phyloP scores from a whole-genome alignment of 2,329 filamentous ascomycete species.

The Ceratocystiopsis brevicomis region DNA sequence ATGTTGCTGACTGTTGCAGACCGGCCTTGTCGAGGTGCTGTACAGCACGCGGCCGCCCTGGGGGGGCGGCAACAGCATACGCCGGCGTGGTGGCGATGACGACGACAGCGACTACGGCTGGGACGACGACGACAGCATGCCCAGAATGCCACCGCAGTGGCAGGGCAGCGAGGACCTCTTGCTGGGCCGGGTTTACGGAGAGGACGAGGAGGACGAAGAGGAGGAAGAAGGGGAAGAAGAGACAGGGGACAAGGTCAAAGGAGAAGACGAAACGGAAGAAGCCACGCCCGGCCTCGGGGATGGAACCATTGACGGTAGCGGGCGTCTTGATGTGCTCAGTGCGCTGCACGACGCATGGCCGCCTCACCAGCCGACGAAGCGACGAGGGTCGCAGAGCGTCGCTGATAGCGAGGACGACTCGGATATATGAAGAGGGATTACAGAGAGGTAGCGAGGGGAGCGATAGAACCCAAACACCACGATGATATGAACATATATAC shows the following conservation, averaged over 20 bases:
- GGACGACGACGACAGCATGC: slow-evolving; percentile 39
- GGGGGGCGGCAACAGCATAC: slow-evolving; percentile 21
- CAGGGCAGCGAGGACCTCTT: slow-evolving; percentile 48
- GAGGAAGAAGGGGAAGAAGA: neutral
- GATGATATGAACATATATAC: neutral
- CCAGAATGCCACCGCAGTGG: slow-evolving; percentile 44
- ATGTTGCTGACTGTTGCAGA: neutral
- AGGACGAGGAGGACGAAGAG: slow-evolving; percentile 7
- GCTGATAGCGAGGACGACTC: slow-evolving; percentile 10
- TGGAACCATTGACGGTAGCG: neutral
- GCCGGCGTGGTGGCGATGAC: slow-evolving; percentile 42
- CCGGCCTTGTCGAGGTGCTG: slow-evolving; percentile 20
- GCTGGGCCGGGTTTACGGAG: slow-evolving; percentile 18
- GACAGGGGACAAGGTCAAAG: neutral
- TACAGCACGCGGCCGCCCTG: slow-evolving; percentile 14
- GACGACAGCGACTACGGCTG: slow-evolving; percentile 59
- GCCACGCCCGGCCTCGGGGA: neutral
- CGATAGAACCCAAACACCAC: too few relatives aligned
- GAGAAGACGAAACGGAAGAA: too few relatives aligned
- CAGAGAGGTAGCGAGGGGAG: too few relatives aligned
- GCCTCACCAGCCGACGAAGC: neutral
- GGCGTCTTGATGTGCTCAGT: neutral
- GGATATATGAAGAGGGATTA: neutral
- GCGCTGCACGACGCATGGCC: neutral
- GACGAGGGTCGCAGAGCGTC: slow-evolving; percentile 4